Conservation (phyloP, 2,329 filamentous ascomycete genomes). For the Orbilia quercus region DNA sequence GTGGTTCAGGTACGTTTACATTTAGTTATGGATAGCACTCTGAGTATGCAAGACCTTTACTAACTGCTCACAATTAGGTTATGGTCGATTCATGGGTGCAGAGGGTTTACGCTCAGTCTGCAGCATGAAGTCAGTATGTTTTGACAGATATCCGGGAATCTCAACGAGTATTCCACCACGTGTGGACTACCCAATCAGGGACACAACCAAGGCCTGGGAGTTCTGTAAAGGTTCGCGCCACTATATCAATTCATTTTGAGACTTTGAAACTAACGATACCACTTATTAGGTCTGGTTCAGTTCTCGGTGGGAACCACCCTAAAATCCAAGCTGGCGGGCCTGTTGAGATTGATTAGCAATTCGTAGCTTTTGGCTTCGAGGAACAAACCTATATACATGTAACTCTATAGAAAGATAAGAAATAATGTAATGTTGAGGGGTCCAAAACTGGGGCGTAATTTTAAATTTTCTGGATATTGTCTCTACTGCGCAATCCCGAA, state of each 20-base stretch:
- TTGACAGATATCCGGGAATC: conserved; percentile 74
- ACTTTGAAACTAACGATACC: background rate
- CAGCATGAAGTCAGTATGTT: conserved; percentile 87
- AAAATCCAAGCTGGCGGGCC: conserved; percentile 38
- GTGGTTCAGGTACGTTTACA: conserved; percentile 73
- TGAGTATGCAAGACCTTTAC: background rate
- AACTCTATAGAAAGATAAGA: background rate
- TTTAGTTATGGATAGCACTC: background rate
- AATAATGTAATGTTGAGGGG: background rate
- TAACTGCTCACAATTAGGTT: conserved; percentile 62
- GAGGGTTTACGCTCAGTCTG: conserved; percentile 87
- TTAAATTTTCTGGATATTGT: background rate
- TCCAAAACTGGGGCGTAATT: background rate
- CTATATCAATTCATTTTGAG: background rate
- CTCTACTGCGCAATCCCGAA: conserved; percentile 15
- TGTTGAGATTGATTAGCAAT: conserved; percentile 47
- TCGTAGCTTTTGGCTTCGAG: conserved; percentile 16
- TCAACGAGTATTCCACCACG: conserved; percentile 82
- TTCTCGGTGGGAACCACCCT: conserved; percentile 45
- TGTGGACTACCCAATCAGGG: conserved; percentile 81
- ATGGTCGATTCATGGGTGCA: conserved; percentile 90
- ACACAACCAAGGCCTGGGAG: conserved; percentile 73
- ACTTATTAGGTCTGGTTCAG: conserved; percentile 33
- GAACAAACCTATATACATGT: background rate
- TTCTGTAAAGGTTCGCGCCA: conserved; percentile 66